Percentiles rank a stretch among this genome's conserved stretches.
Conservation (phyloP, 768 basidiomycete species). For the Tulasnella sp. region DNA sequence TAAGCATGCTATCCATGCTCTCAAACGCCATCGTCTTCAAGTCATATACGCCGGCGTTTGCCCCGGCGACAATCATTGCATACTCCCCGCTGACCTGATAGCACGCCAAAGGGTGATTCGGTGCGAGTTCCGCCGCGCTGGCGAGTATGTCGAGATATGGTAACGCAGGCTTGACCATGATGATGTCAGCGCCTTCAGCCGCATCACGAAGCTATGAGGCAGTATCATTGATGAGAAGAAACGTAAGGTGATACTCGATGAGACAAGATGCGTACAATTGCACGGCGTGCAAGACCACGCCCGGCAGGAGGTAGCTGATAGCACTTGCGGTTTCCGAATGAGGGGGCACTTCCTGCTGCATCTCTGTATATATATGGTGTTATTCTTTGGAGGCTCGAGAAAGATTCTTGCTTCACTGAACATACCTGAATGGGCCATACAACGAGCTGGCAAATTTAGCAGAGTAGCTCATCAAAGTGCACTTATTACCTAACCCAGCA, state of each 20-base stretch:
- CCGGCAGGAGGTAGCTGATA: slow-evolving; percentile 90
- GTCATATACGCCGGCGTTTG: slow-evolving; percentile 86
- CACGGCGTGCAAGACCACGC: slow-evolving; percentile 83
- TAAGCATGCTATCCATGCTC: slow-evolving; percentile 78
- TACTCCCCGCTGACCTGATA: slow-evolving; percentile 98
- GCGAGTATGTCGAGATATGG: slow-evolving; percentile 96
- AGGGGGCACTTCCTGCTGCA: slow-evolving; percentile 92
- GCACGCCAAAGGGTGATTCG: slow-evolving; percentile 86
- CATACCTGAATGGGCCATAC: slow-evolving; percentile 92
- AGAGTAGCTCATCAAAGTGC: slow-evolving; percentile 91
- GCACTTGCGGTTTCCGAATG: slow-evolving; percentile 93
- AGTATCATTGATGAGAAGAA: not conserved
- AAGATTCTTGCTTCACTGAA: not conserved
- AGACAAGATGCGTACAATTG: slow-evolving; percentile 63
- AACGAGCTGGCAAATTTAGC: slow-evolving; percentile 94
- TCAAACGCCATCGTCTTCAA: slow-evolving; percentile 91
- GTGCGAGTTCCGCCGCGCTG: slow-evolving; percentile 70
- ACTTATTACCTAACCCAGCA: slow-evolving; percentile 73
- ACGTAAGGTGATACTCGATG: not conserved
- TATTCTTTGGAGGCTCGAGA: not conserved
- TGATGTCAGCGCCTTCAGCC: slow-evolving; percentile 88
- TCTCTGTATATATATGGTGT: slow-evolving; percentile 43
- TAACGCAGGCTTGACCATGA: slow-evolving; percentile 96
- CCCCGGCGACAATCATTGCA: slow-evolving; percentile 94
- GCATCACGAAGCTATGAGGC: slow-evolving; percentile 66